Evolutionary conservation across 2,329 filamentous ascomycete species (phyloP).

Genomic region (Zasmidium cellare): DNA sequence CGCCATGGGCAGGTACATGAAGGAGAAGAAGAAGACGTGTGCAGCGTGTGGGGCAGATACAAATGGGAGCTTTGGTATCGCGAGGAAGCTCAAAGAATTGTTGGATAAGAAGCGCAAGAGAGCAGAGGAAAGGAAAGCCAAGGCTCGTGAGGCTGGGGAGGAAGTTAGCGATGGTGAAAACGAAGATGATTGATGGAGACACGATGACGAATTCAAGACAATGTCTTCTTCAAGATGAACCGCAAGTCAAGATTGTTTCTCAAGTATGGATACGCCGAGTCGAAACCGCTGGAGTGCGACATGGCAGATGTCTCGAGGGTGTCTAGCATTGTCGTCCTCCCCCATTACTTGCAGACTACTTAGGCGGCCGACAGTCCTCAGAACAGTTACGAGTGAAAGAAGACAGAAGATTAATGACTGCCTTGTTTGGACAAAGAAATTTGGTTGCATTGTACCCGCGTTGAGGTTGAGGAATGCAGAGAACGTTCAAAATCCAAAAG

Average conservation of each 20-base stretch:
- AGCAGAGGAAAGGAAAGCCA: constrained; percentile 58
- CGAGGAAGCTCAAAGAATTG: constrained; percentile 78
- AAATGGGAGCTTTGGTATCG: constrained; percentile 84
- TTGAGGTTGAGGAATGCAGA: constrained; percentile 4
- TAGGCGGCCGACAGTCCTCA: no score
- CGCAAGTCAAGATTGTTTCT: no score
- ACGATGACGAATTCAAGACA: not conserved
- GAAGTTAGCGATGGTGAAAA: constrained; percentile 5
- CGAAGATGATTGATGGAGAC: not conserved
- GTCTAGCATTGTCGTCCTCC: no score
- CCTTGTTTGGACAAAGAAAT: not conserved
- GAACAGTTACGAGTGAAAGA: no score
- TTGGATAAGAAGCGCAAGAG: constrained; percentile 70
- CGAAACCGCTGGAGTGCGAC: no score
- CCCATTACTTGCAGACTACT: no score
- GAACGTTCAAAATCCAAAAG: not conserved
- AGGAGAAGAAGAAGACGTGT: constrained; percentile 77
- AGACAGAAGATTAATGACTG: no score
- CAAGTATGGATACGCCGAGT: no score
- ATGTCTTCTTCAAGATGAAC: not conserved
- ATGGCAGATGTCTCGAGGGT: no score
- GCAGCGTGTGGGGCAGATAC: constrained; percentile 83
- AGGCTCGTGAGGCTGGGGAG: constrained; percentile 55
- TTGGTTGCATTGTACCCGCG: not conserved
- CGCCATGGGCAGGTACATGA: constrained; percentile 79